Evolutionary conservation across 2,329 filamentous ascomycete species (phyloP).

Genomic region (Achaetomium macrosporum): DNA sequence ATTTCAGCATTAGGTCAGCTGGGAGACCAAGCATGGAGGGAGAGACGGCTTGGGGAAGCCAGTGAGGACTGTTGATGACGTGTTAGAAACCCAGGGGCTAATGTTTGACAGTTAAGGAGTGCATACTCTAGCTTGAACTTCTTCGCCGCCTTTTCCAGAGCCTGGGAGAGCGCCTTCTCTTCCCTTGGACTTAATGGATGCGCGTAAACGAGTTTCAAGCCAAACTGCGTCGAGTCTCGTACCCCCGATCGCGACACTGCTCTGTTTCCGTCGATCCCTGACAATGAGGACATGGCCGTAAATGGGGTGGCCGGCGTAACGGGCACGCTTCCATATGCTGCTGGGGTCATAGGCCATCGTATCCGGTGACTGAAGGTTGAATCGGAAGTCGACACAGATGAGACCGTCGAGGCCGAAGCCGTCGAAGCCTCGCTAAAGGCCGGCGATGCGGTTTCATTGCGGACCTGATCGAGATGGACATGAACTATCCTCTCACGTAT

Average conservation of each 20-base stretch:
- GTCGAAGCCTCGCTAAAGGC: slow-evolving; percentile 29
- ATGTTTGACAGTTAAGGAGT: background rate
- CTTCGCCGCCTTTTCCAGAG: slow-evolving; percentile 47
- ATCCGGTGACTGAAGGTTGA: slow-evolving; percentile 21
- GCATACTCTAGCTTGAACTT: slow-evolving; percentile 41
- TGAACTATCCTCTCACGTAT: slow-evolving; percentile 25
- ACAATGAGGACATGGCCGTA: slow-evolving; percentile 31
- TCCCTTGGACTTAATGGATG: slow-evolving; percentile 41
- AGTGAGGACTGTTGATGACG: slow-evolving; percentile 31
- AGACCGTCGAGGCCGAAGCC: slow-evolving; percentile 25
- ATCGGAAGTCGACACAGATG: slow-evolving; percentile 21
- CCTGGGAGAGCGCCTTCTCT: slow-evolving; percentile 42
- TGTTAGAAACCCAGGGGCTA: slow-evolving; percentile 11
- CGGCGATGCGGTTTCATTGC: slow-evolving; percentile 30
- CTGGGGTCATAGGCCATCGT: slow-evolving; percentile 35
- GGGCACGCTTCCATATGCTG: slow-evolving; percentile 36
- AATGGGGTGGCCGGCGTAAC: slow-evolving; percentile 43
- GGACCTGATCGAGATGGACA: slow-evolving; percentile 20
- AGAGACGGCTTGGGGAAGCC: slow-evolving; percentile 40
- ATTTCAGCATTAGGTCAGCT: slow-evolving; percentile 48
- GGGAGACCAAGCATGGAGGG: slow-evolving; percentile 42
- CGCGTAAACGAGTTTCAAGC: slow-evolving; percentile 47
- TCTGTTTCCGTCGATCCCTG: slow-evolving; percentile 22
- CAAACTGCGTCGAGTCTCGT: slow-evolving; percentile 37
- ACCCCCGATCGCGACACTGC: slow-evolving; percentile 20